Evolutionary conservation across 1,139 yeast species (phyloP), one percentile per base, ranked within the genome.

Genomic region (Starmera stellimalicola): DNA sequence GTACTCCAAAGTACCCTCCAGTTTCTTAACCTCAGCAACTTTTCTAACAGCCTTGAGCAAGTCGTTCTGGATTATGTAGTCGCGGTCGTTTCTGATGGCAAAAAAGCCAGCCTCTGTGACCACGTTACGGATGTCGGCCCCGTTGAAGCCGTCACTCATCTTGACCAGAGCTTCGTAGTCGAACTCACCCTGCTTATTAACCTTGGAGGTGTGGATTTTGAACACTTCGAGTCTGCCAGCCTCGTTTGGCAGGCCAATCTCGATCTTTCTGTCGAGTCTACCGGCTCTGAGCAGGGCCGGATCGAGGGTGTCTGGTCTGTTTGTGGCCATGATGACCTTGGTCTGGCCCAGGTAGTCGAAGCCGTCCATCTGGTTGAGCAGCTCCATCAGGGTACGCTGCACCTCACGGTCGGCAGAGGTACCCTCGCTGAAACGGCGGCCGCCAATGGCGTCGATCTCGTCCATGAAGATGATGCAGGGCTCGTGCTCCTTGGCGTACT

Each of bases 281-380:
- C 99, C 99, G 4, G 98, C 97, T 67, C 99, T 83, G 48, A 93
- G 70, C 49, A 93, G 68, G 3, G 99, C 99, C n/a, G 99, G 99
- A 59, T 93, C 99, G 45, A 93, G 70, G 9, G 98, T 91, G 58
- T 93, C 98, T 10, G 98, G 98, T 62, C 99, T 76, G 60, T 93
- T 93, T 18, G 99, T 93, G 25, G 99, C 99, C 98, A 93, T 93
- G 51, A 93, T 93, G 36, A 93, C 88, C 65, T 93, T 93, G 3
- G 98, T 93, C 61, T 87, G 95, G 26, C 98, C 98, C 52, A 93
- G 70, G 39, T 87, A 82, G 58, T 93, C 98, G 58, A 93, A 93
- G 42, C 99, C 99, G 58, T 93, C 99, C 98, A 93, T 88, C 60
- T 91, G 98, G 55, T 91, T 91, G 50, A 93, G 72, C 54, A 93